phyloP scores from a whole-genome alignment of 495 filamentous ascomycete genomes.

The Terfezia boudieri region DNA sequence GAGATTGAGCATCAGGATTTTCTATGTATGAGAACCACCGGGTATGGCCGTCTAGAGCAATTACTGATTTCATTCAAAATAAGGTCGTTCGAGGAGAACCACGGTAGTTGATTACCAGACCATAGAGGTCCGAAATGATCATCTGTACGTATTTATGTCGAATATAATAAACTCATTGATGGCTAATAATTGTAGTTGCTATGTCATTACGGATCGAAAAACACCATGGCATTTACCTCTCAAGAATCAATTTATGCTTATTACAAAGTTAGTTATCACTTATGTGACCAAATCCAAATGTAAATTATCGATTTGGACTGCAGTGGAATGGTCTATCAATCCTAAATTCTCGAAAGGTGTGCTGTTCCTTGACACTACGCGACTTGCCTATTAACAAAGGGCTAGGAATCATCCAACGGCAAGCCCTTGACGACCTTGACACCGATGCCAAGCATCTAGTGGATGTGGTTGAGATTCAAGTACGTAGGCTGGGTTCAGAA shows the following conservation, averaged over 20 bases:
- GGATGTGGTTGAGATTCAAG: slow-evolving; percentile 71
- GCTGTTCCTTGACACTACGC: too few relatives aligned
- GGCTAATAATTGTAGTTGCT: slow-evolving; percentile 25
- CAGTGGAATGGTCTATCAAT: slow-evolving; percentile 59
- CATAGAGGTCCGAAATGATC: slow-evolving; percentile 81
- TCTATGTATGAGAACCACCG: slow-evolving; percentile 27
- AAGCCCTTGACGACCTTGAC: slow-evolving; percentile 57
- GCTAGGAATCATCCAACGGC: slow-evolving; percentile 45
- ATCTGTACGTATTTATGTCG: slow-evolving; percentile 31
- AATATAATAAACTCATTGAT: too few relatives aligned
- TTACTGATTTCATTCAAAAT: neutral
- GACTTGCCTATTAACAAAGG: neutral
- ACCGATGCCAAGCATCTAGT: slow-evolving; percentile 67
- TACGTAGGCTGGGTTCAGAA: slow-evolving; percentile 55
- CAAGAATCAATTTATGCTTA: slow-evolving; percentile 52
- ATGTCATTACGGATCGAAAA: slow-evolving; percentile 73
- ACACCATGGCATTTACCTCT: slow-evolving; percentile 82
- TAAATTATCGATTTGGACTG: slow-evolving; percentile 71
- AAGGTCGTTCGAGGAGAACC: slow-evolving; percentile 26
- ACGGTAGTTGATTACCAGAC: slow-evolving; percentile 64
- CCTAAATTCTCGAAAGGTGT: slow-evolving; percentile 37
- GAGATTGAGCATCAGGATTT: slow-evolving; percentile 44
- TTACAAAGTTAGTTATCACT: slow-evolving; percentile 84
- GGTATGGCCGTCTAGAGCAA: neutral
- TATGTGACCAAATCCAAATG: slow-evolving; percentile 78